phyloP scores from a whole-genome alignment of 1,284 basidiomycete species.

The Vanrija sp. region DNA sequence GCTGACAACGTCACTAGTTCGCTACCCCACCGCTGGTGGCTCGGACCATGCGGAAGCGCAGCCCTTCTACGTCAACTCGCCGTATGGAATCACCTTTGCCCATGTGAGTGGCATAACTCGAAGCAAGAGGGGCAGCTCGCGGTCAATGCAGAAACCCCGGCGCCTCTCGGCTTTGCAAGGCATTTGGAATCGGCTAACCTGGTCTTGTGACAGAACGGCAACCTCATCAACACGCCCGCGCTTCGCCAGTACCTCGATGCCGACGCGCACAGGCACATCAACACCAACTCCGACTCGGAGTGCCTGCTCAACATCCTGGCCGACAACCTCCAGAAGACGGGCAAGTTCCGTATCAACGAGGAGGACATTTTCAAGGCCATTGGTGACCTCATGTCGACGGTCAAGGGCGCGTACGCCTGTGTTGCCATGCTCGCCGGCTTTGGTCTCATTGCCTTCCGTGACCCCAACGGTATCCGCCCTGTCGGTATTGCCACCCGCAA shows the following conservation, averaged over 20 bases:
- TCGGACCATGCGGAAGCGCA: slow-evolving; percentile 98
- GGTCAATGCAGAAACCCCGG: no score
- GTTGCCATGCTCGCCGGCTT: slow-evolving; percentile 98
- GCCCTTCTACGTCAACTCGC: slow-evolving; percentile 99
- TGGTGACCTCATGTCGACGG: slow-evolving; percentile 79
- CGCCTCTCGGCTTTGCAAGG: no score
- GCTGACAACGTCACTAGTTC: slow-evolving; percentile 59
- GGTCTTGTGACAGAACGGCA: slow-evolving; percentile 72
- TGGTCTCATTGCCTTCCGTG: slow-evolving; percentile 96
- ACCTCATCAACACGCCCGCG: slow-evolving; percentile 87
- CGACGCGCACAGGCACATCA: slow-evolving; percentile 96
- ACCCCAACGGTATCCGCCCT: slow-evolving; percentile 98
- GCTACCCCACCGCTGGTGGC: slow-evolving; percentile 96
- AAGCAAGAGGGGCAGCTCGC: no score
- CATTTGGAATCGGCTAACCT: no score
- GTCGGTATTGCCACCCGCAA: slow-evolving; percentile 71
- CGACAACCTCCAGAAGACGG: slow-evolving; percentile 94
- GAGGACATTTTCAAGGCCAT: slow-evolving; percentile 98
- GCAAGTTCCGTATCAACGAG: slow-evolving; percentile 97
- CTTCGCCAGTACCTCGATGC: slow-evolving; percentile 92
- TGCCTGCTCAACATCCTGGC: slow-evolving; percentile 96
- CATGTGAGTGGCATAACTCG: slow-evolving; percentile 64
- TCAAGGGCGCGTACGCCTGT: slow-evolving; percentile 92
- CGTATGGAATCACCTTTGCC: slow-evolving; percentile 89
- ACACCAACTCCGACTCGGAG: slow-evolving; percentile 98